A percentile compares a stretch with the other conserved stretches of the same genome.
These are phyloP conservation scores for Coelastrella sp. DNA, from an alignment of 139 green algal genomes.

Conservation along the genomic window DNA sequence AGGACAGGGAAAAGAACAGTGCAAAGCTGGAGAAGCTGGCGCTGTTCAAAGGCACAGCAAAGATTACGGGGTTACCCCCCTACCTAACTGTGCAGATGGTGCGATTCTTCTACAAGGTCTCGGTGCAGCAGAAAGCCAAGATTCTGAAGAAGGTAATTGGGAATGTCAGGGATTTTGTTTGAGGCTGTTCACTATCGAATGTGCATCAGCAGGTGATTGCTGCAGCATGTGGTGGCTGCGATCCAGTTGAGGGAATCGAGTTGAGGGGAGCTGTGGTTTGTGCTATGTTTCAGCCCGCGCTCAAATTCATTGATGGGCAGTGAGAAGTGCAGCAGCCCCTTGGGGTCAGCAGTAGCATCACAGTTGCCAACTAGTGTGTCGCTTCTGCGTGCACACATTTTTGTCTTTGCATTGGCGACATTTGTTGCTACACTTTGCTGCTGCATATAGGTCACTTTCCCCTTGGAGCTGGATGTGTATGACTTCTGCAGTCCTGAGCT, in stretches of 20 bases:
- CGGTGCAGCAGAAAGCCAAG: slow-evolving; percentile 95
- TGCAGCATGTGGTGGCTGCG: no score
- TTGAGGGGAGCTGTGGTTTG: no score
- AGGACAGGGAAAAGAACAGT: slow-evolving; percentile 81
- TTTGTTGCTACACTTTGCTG: not conserved
- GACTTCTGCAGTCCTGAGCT: slow-evolving; percentile 93
- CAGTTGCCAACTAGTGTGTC: no score
- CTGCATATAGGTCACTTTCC: slow-evolving; percentile 86
- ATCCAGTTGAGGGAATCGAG: no score
- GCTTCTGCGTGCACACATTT: no score
- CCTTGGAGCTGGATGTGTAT: slow-evolving; percentile 91
- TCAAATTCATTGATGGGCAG: no score
- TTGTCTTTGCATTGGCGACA: no score
- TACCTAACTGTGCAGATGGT: slow-evolving; percentile 97
- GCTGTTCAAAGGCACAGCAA: slow-evolving; percentile 80
- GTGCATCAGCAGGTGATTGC: no score
- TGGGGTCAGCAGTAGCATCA: no score
- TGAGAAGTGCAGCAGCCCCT: no score
- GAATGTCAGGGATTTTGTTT: not conserved
- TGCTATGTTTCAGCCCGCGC: no score
- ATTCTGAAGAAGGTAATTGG: slow-evolving; percentile 91
- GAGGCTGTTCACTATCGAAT: no score
- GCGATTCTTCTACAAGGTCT: slow-evolving; percentile 95
- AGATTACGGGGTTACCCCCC: slow-evolving; percentile 79
- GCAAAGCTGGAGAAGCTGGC: slow-evolving; percentile 53